Evolutionary conservation across 2,329 filamentous ascomycete genomes (phyloP), one percentile per base, ranked within the genome.

Genomic region (Cercospora sp.): DNA sequence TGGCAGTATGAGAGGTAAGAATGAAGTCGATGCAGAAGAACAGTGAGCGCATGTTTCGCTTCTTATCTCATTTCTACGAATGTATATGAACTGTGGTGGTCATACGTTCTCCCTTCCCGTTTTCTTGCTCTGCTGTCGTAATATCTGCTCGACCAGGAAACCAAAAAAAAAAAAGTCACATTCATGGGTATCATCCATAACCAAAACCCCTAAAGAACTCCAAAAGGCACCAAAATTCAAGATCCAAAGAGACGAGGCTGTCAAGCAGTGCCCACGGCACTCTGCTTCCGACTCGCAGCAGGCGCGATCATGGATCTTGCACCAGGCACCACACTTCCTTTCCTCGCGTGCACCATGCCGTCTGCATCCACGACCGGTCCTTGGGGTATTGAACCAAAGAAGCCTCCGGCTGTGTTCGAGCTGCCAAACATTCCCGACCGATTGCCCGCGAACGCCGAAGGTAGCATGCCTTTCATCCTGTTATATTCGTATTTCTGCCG

Each of bases 401-500:
- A 68, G 30, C 60, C 64, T 6, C 63, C 67, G 18, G 64, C 67
- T 7, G 61, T 66, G 16, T 48, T 53, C 30, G 51, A 60, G n/a
- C 66, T 68, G 18, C 66, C 63, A 10, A 65, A 68, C 64, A 66
- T 63, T 6, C 67, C 64, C 10, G 63, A 48, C n/a, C 63, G 13
- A 26, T 55, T 65, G 13, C 58, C 67, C 5, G 85, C 85, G 31
- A 89, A 80, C 0, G 87, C 87, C 69, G 86, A 86, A 5, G 83
- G 84, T 36, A 90, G 81, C 84, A 88, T 87, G 75, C 88, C 86
- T 73, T 87, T 88, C 80, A 89, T 86, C 45, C 88, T 85, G 40
- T 89, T 85, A 68, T 86, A 84, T 72, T 87, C 84, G 75, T 89
- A 89, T 74, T 88, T 89, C 28, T 76, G 75, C 59, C 76, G 75